A percentile compares a stretch with the other conserved stretches of the same genome.
phyloP scores from a whole-genome alignment of 441 rosid species.

The Jatropha podagrica region DNA sequence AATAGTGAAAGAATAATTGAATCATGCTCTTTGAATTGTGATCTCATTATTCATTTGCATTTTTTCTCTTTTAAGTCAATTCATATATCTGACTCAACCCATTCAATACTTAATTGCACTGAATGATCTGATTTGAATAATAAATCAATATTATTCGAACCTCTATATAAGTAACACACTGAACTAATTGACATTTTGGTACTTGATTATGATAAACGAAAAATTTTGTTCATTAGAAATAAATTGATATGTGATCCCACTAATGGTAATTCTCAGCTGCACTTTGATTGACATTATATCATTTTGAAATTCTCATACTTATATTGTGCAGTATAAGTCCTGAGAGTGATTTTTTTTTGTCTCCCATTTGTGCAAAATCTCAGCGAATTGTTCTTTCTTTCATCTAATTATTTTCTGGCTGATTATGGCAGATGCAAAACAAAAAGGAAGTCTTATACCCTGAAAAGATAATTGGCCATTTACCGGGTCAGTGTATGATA shows the following conservation, averaged over 20 bases:
- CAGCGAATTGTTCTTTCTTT: not conserved
- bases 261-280: slow-evolving; percentile 1
- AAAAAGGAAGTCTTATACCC: slow-evolving; percentile 22
- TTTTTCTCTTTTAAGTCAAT: not conserved
- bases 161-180: not conserved
- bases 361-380: not conserved
- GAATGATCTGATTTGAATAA: not conserved
- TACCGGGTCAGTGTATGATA: slow-evolving; percentile 37
- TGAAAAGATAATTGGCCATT: slow-evolving; percentile 26
- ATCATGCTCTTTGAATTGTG: not conserved
- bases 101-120: not conserved
- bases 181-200: not conserved
- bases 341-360: not conserved
- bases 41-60: not conserved
- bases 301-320: not conserved
- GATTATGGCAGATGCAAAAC: slow-evolving; percentile 34
- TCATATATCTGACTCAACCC: too few species aligned
- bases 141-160: not conserved
- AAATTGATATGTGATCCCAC: not conserved
- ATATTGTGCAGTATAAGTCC: not conserved
- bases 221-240: not conserved
- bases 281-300: not conserved
- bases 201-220: not conserved
- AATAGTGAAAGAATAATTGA: not conserved
- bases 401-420: slow-evolving; percentile 1